phyloP scores from a whole-genome alignment of 75 land plant species.

The Pinus tabuliformis region DNA sequence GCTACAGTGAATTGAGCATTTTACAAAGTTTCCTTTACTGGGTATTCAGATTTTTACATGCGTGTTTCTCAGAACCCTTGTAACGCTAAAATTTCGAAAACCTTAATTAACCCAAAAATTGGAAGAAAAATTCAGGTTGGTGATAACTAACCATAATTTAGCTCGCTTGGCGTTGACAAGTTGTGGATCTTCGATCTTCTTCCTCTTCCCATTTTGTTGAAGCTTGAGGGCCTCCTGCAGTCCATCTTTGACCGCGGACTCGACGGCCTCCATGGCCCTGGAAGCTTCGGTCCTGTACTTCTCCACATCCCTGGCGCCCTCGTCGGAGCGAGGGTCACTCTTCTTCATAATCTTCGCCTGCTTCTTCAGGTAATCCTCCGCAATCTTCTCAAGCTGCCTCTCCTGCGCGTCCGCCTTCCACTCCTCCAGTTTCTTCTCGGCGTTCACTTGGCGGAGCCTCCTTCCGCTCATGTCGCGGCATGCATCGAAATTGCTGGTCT shows the following conservation, averaged over 20 bases:
- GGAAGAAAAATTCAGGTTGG: background rate
- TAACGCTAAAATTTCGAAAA: background rate
- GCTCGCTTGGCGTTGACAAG: background rate
- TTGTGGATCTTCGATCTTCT: background rate
- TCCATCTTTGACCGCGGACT: constrained; percentile 23
- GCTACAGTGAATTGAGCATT: too few relatives aligned
- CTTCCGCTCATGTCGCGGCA: constrained; percentile 98
- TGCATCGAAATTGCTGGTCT: constrained; percentile 97
- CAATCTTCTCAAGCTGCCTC: constrained; percentile 74
- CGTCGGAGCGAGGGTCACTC: constrained; percentile 9
- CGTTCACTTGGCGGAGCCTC: constrained; percentile 92
- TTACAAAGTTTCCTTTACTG: too few relatives aligned
- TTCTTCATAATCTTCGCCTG: constrained; percentile 53
- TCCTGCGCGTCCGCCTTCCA: constrained; percentile 84
- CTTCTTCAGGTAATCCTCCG: constrained; percentile 89
- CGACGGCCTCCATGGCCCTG: constrained; percentile 55
- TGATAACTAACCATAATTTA: constrained; percentile 12
- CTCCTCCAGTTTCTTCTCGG: constrained; percentile 94
- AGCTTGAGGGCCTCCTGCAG: constrained; percentile 12
- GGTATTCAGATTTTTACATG: background rate
- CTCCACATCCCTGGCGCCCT: constrained; percentile 58
- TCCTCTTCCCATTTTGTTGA: constrained; percentile 13
- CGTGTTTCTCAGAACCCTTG: background rate
- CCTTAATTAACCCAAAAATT: background rate
- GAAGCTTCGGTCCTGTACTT: constrained; percentile 62